These are phyloP conservation scores for Pythium chondricola DNA, from an alignment of 352 stramenopile genomes.

Conservation along the genomic window DNA sequence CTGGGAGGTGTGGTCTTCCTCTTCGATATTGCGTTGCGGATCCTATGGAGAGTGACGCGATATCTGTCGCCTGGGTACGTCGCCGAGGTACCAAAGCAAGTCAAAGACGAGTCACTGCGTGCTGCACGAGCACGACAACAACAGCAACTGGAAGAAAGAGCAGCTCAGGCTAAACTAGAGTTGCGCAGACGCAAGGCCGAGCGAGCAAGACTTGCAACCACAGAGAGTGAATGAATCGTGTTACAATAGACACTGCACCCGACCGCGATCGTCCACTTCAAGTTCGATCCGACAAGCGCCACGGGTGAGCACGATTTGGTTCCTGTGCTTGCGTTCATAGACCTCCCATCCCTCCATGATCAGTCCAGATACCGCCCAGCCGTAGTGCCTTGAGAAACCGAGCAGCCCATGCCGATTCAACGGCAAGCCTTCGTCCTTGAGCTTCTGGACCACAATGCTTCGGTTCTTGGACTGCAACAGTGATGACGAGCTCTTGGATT, in stretches of 20 bases:
- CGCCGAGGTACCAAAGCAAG: conserved; percentile 10
- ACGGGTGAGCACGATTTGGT: conserved; percentile 7
- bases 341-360: conserved; percentile 29
- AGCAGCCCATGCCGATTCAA: conserved; percentile 25
- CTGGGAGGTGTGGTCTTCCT: conserved; percentile 22
- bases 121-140: conserved; percentile 23
- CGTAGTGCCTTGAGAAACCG: conserved; percentile 18
- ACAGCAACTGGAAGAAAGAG: conserved; percentile 15
- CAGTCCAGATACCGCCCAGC: conserved; percentile 24
- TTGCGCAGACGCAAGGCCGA: conserved; percentile 11
- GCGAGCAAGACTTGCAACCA: background rate
- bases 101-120: conserved; percentile 19
- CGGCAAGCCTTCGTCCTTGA: conserved; percentile 19
- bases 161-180: background rate
- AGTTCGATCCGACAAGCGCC: conserved; percentile 17
- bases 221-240: background rate
- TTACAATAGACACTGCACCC: conserved; percentile 18
- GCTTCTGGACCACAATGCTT: conserved; percentile 18
- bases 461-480: conserved; percentile 14
- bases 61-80: background rate
- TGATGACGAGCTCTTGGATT: background rate
- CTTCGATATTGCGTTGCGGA: conserved; percentile 17
- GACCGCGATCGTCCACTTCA: conserved; percentile 6
- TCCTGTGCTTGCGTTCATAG: conserved; percentile 11
- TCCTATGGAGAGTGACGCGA: conserved; percentile 2